Evolutionary conservation across 352 stramenopile genomes (phyloP).

Genomic region (Globisporangium lucens): DNA sequence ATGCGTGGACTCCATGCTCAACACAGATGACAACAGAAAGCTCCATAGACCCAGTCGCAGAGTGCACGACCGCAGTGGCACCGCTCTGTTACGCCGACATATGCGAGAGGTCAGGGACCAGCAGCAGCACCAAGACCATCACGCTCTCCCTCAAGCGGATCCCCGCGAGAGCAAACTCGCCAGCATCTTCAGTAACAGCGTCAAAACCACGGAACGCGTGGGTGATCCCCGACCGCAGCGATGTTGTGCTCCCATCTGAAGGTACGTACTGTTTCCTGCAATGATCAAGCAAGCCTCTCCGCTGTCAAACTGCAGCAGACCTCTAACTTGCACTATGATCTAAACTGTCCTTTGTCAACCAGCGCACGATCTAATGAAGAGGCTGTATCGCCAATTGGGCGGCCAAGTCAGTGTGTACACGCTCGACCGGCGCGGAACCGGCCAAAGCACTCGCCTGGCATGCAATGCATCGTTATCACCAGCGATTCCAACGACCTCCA

Average conservation of each 20-base stretch:
- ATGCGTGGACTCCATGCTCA: slow-evolving; percentile 5
- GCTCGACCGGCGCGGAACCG: slow-evolving; percentile 51
- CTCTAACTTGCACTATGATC: background rate
- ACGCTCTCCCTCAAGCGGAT: slow-evolving; percentile 55
- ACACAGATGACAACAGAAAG: background rate
- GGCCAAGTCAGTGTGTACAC: slow-evolving; percentile 46
- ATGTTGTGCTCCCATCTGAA: slow-evolving; percentile 11
- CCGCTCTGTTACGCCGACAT: slow-evolving; percentile 48
- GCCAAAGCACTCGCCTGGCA: slow-evolving; percentile 12
- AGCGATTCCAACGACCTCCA: background rate
- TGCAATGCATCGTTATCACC: background rate
- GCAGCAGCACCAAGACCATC: slow-evolving; percentile 31
- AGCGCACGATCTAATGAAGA: slow-evolving; percentile 34
- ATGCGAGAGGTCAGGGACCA: slow-evolving; percentile 17
- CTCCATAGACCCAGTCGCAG: background rate
- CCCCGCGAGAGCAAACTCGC: slow-evolving; percentile 12
- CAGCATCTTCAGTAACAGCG: too few relatives aligned
- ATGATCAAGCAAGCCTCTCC: background rate
- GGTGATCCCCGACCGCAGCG: slow-evolving; percentile 36
- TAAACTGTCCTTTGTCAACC: background rate
- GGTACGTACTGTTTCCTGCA: slow-evolving; percentile 1
- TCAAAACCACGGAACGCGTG: slow-evolving; percentile 22
- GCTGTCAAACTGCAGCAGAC: background rate
- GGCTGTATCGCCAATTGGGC: slow-evolving; percentile 40
- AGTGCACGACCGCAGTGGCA: slow-evolving; percentile 37